Evolutionary conservation across 1,139 yeast species (phyloP), one percentile per base, ranked within the genome.

Genomic region (Kurtzmaniella natalensis): DNA sequence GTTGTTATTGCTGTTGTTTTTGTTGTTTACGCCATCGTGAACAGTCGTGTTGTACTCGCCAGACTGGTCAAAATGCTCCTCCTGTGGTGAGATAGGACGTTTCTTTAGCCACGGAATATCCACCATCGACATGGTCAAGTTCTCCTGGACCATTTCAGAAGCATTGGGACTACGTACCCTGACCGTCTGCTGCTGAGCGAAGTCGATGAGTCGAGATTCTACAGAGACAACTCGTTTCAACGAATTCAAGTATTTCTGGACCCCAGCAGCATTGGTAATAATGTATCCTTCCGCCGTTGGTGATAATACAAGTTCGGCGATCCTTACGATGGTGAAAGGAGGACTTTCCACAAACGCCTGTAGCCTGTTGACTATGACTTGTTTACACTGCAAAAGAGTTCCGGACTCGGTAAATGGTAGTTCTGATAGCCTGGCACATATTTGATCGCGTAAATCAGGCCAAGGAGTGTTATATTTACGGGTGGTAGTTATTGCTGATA

Each of bases 251-350:
- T 48, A 62, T 39, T 62, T 64, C 16, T 49, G 37, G 2, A 58
- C 36, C 7, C 57, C 58, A 1, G 54, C 57, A 21, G 48, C 54
- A 16, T 51, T 46, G 2, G 42, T 45, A 3, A 67, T 41, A 28
- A 58, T 58, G 43, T 64, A 65, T 16, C 61, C 60, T 36, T 57
- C 51, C 2, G 34, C 34, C 13, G 41, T 42, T 0, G 81, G 81
- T 10, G 59, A 51, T 1, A 53, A 33, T 2, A 78, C 41, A 14
- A 81, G 51, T 48, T 81, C 87, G 0, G 78, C 70, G 7, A 80
- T 44, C 35, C 87, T 53, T 31, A 67, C 62, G 2, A 77, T 47
- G 0, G 85, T 79, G 50, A 77, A 80, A 0, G 86, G 87, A 1
- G 85, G 81, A 2, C 50, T 39, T 1, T 45, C 41, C 1, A 38